phyloP scores from a whole-genome alignment of 192 early-diverging fungal genomes.

The Martensiomyces pterosporus region DNA sequence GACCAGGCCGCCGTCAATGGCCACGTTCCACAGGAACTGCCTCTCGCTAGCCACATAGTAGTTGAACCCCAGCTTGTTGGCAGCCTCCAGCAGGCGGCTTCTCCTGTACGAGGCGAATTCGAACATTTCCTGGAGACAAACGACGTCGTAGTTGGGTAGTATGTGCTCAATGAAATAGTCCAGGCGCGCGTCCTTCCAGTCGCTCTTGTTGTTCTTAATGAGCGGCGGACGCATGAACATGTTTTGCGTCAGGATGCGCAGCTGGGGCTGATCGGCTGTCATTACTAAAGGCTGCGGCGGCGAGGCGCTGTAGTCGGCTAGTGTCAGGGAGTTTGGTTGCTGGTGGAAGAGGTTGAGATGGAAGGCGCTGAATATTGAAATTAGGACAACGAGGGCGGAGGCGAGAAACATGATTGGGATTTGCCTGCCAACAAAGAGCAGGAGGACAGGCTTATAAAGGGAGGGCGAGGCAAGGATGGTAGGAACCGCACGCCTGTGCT shows the following conservation, averaged over 20 bases:
- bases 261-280: constrained; percentile 1
- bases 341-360: constrained; percentile 23
- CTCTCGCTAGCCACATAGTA: constrained; percentile 59
- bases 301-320: neutral
- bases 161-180: constrained; percentile 63
- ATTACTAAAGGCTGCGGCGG: neutral
- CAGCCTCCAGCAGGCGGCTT: constrained; percentile 56
- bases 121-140: constrained; percentile 81
- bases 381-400: constrained; percentile 17
- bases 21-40: constrained; percentile 57
- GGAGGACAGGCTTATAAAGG: neutral
- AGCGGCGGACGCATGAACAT: constrained; percentile 70
- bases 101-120: constrained; percentile 63
- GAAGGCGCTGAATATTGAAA: constrained; percentile 38
- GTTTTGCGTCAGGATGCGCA: constrained; percentile 63
- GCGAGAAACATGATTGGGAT: constrained; percentile 27
- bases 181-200: constrained; percentile 78
- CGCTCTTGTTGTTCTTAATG: constrained; percentile 66
- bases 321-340: constrained; percentile 18
- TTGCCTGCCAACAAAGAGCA: too few species aligned
- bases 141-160: constrained; percentile 70
- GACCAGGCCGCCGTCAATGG: constrained; percentile 73
- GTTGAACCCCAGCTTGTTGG: constrained; percentile 63
- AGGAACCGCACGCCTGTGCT: too few species aligned
- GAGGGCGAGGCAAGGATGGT: neutral